Base-by-base conservation (phyloP, 345 rosid species). In the Rhizophora apiculata region DNA sequence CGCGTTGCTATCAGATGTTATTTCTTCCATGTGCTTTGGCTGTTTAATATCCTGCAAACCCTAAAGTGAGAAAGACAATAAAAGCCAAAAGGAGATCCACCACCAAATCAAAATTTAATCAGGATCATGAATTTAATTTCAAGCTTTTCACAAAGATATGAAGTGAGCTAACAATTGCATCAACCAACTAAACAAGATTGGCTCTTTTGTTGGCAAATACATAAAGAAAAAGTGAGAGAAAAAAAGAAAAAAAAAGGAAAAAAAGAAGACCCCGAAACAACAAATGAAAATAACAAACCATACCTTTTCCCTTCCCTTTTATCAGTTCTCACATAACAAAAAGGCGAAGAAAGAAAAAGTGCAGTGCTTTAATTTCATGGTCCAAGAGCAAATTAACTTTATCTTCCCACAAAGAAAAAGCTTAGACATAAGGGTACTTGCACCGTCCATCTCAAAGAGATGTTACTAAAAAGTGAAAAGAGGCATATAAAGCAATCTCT, bases 31-130 rank as follows among this genome's bases (percentile, higher is more conserved):
- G 30, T 63, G 15, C n/a, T 66, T 66, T 54, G 49, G 60, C 36
- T 60, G n/a, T 37, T 76, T 76, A 21, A 75, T 53, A 36, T 74
- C 78, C 64, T 68, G 64, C 39, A 74, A 68, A 67, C 78, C 78
- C 73, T 74, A 68, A 57, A 68, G 65, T 30, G 22, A 27, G 37
- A 29, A 11, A 70, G 30, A 24, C 60, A 55, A 16, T 1, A 24
- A 24, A 3, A 56, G 31, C 6, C 29, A 32, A 65, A 54, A 68
- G 37, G 52, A 39, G 30, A 60, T 31, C 56, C 27, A 34, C 30
- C 60, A 24, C 60, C 29, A 24, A 6, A 27, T 21, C 60, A 56
- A 9, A 56, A 56, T 56, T 62, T 5, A 53, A n/a, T 31, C 48
- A 66, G 60, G 48, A 54, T 19, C 51, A 57, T 39, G 31, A 31